These are phyloP conservation scores for Lavandula angustifolia DNA, from an alignment of 257 asterid genomes.

Conservation along the genomic window DNA sequence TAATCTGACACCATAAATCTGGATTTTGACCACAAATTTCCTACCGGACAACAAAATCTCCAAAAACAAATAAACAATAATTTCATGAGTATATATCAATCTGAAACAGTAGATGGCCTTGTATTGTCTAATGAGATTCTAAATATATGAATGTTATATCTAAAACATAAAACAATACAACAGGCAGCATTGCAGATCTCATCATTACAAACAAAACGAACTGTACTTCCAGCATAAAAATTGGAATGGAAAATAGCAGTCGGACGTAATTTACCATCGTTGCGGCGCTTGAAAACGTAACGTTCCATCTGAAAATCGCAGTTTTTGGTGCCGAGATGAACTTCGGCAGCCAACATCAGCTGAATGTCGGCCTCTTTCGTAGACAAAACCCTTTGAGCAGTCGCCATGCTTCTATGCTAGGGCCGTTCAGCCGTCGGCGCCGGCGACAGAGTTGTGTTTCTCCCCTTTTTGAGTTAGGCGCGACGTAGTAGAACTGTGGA, in stretches of 20 bases:
- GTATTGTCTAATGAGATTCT: no score
- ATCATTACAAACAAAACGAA: not conserved
- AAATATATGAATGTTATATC: no score
- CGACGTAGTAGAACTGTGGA: not conserved
- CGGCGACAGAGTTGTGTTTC: not conserved
- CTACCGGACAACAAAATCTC: no score
- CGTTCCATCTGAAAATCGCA: conserved; percentile 47
- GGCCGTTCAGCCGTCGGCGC: not conserved
- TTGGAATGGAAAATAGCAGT: not conserved
- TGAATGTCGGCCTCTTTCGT: conserved; percentile 44
- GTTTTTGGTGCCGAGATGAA: conserved; percentile 44
- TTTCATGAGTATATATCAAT: no score
- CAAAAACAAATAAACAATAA: no score
- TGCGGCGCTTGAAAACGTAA: conserved; percentile 42
- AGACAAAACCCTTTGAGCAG: conserved; percentile 30
- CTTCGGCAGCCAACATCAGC: conserved; percentile 49
- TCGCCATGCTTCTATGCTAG: conserved; percentile 24
- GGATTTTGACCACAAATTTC: no score
- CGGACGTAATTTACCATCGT: conserved; percentile 33
- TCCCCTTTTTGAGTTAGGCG: not conserved
- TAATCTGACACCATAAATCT: no score
- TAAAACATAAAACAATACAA: no score
- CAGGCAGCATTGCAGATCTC: no score
- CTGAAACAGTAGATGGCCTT: not conserved
- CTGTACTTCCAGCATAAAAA: no score